phyloP scores from a whole-genome alignment of 73 alveolate genomes.

The Paramecium sexaurelia region DNA sequence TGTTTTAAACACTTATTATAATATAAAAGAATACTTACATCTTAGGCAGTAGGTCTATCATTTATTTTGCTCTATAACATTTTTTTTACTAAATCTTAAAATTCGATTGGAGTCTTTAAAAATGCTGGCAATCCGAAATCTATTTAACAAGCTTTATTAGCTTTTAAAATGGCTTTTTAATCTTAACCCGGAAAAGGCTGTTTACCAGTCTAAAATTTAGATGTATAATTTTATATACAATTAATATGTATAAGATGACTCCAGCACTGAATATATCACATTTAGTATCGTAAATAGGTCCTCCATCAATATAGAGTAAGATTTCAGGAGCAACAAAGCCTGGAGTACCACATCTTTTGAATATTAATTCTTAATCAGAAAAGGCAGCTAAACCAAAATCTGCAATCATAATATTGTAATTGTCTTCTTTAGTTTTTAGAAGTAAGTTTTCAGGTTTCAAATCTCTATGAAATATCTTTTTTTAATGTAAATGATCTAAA shows the following conservation, averaged over 20 bases:
- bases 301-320: constrained; percentile 36
- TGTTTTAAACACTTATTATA: constrained; percentile 60
- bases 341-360: constrained; percentile 60
- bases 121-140: constrained; percentile 64
- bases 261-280: constrained; percentile 58
- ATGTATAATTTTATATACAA: not conserved
- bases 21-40: not conserved
- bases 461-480: constrained; percentile 54
- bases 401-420: constrained; percentile 57
- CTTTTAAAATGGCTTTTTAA: constrained; percentile 52
- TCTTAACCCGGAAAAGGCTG: constrained; percentile 64
- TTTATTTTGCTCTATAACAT: not conserved
- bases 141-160: constrained; percentile 63
- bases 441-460: constrained; percentile 55
- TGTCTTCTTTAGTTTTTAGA: constrained; percentile 42
- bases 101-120: constrained; percentile 32
- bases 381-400: constrained; percentile 57
- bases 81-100: constrained; percentile 42
- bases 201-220: constrained; percentile 50
- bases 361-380: constrained; percentile 28
- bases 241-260: constrained; percentile 32
- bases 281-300: constrained; percentile 49
- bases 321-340: constrained; percentile 63
- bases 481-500: constrained; percentile 43
- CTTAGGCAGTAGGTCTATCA: constrained; percentile 55